Evolutionary conservation across 1,139 yeast species (phyloP), one percentile per base, ranked within the genome.

Genomic region (Waltiozyma sp.): DNA sequence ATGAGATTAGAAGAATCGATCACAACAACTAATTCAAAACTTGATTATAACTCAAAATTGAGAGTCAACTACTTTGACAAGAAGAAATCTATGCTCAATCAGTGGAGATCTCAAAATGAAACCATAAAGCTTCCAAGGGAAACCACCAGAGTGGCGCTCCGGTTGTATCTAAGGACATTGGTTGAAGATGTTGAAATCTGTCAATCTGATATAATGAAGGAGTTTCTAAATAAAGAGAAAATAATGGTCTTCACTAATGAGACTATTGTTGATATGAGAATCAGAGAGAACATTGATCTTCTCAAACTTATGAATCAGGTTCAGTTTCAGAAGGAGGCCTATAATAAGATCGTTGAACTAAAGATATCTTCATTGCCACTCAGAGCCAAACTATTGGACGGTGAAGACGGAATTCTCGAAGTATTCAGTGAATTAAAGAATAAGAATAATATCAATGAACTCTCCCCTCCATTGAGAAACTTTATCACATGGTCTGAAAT

Each of bases 401-500:
- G 63, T 41, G 61, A 63, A 19, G 47, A 54, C 38, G 65, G 60
- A 31, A 42, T 64, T 4, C 33, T 62, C 9, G 47, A 52, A 2
- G 43, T 61, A 6, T 56, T 57, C 36, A 38, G 41, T 57, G 95
- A 86, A 53, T 66, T 89, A 33, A 81, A 82, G 39, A 60, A 62
- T 1, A 71, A 77, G 38, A 61, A 68, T 1, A 66, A 66, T 19
- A 70, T 84, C n/a, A 64, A 65, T 23, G 75, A 81, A n/a, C 66
- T 87, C 43, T 76, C 91, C 3, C 81, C 84, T 2, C 68, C 82
- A 40, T 66, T 88, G 42, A 69, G 69, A 49, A 74, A 84, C 39
- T 82, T 88, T 49, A 69, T 86, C 38, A 86, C 85, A 49, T 82
- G 95, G 87, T 75, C 82, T 49, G 77, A 85, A 46, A 73, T 88